Percentiles rank a stretch among this genome's conserved stretches.
These are phyloP conservation scores for Rhynchospora breviuscula DNA, from an alignment of 176 grass and related monocot species.

Conservation along the genomic window DNA sequence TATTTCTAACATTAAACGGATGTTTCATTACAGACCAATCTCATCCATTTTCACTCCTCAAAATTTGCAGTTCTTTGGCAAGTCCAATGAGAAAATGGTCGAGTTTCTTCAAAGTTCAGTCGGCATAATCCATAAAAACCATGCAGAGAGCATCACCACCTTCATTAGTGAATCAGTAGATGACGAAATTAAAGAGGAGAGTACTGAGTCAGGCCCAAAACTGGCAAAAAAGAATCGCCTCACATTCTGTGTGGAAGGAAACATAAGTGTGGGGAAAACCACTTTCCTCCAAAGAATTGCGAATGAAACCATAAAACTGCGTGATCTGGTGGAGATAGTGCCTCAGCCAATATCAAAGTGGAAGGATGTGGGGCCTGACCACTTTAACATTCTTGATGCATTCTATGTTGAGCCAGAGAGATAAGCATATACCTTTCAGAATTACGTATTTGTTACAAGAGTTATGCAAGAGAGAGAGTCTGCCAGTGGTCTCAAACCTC, in stretches of 20 bases:
- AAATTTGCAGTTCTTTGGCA: slow-evolving; percentile 64
- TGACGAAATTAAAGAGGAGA: slow-evolving; percentile 47
- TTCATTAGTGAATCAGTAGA: slow-evolving; percentile 92
- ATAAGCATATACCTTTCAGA: slow-evolving; percentile 98
- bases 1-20: neutral
- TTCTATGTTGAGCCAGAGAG: slow-evolving; percentile 80
- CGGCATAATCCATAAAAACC: slow-evolving; percentile 92
- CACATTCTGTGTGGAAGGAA: slow-evolving; percentile 98
- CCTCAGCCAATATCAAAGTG: slow-evolving; percentile 84
- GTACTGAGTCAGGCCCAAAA: slow-evolving; percentile 33
- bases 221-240: slow-evolving; percentile 53
- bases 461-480: slow-evolving; percentile 99
- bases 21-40: neutral
- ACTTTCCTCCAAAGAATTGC: slow-evolving; percentile 94
- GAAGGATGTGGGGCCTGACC: slow-evolving; percentile 93
- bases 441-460: slow-evolving; percentile 98
- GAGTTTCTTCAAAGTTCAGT: slow-evolving; percentile 79
- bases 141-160: slow-evolving; percentile 83
- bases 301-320: slow-evolving; percentile 89
- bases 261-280: slow-evolving; percentile 94
- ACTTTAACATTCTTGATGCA: slow-evolving; percentile 92
- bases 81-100: slow-evolving; percentile 78
- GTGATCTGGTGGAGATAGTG: slow-evolving; percentile 93
- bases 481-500: slow-evolving; percentile 72
- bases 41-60: neutral